Evolutionary conservation across 1,139 yeast species (phyloP), one percentile per base, ranked within the genome.

Genomic region (Taphrina pruni): DNA sequence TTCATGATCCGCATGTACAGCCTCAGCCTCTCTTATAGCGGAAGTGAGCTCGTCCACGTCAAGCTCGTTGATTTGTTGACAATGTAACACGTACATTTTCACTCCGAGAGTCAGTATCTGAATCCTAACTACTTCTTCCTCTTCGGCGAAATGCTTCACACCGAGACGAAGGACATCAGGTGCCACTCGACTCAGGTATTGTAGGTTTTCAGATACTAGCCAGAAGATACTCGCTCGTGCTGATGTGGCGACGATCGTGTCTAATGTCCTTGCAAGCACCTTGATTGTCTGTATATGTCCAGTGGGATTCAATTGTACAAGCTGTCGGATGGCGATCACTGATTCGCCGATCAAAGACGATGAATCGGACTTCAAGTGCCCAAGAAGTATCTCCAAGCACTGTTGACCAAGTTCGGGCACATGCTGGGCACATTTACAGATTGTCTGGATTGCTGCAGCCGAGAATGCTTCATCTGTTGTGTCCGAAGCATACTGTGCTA

Each of bases 151-250:
- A 2, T 76, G 78, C 55, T 82, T 82, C n/a, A 88, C 78, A 55
- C 89, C 78, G 8, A 79, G 78, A 67, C 97, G 82, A 70, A 92
- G 80, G 0, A 91, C 85, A 77, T 94, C 97, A 0, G 96, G 95
- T 0, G 91, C 91, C 60, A 89, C 82, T 35, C 78, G 78, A n/a
- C 83, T 82, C 14, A 77, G 73, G 11, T 80, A 74, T 0, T 78
- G 77, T 0, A 84, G 78, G 75, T 89, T 88, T 75, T 94, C 98
- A 1, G 98, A 97, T 58, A 94, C 85, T 12, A 93, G 83, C 98
- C 98, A 95, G 20, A 94, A 83, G 26, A 92, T 87, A 69, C 95
- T 89, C 0, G 96, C 92, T 73, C 87, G 86, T 0, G 98, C 97
- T 20, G 73, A 73, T 1, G 77, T 71, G 9, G 75, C 76, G 1